phyloP scores from a whole-genome alignment of 495 filamentous ascomycete genomes.

The Jackrogersella multiformis region DNA sequence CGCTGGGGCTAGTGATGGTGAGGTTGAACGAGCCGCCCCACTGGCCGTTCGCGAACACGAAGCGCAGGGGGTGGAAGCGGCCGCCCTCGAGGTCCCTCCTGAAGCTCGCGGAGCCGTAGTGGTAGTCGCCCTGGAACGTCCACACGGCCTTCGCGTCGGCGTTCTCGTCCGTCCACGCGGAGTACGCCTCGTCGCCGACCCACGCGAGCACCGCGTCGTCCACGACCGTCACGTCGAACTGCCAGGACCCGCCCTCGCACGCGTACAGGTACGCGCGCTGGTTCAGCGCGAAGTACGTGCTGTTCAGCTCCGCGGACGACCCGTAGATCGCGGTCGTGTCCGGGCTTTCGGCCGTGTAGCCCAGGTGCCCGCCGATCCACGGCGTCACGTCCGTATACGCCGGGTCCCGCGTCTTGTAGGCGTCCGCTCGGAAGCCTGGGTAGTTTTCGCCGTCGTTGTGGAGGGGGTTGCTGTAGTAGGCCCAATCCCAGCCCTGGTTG shows the following conservation, averaged over 20 bases:
- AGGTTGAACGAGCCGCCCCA: conserved; percentile 19
- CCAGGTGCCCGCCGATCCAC: conserved; percentile 14
- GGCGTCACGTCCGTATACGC: conserved; percentile 18
- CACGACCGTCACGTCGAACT: conserved; percentile 29
- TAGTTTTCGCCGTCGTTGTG: conserved; percentile 31
- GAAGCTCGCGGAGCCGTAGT: conserved; percentile 27
- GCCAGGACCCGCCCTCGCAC: conserved; percentile 28
- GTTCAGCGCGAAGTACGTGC: conserved; percentile 32
- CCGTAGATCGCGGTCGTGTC: conserved; percentile 20
- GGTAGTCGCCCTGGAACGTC: conserved; percentile 18
- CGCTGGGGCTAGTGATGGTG: conserved; percentile 32
- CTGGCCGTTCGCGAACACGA: conserved; percentile 27
- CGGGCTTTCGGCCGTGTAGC: not conserved
- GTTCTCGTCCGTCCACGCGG: conserved; percentile 29
- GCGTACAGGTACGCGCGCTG: conserved; percentile 37
- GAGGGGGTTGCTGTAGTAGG: conserved; percentile 31
- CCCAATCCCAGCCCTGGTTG: conserved; percentile 30
- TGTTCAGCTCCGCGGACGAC: conserved; percentile 11
- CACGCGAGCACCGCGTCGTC: conserved; percentile 29
- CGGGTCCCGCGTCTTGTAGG: conserved; percentile 26
- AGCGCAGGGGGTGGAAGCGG: conserved; percentile 21
- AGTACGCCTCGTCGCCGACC: conserved; percentile 28
- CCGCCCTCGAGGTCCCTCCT: conserved; percentile 13
- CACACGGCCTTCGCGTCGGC: conserved; percentile 27
- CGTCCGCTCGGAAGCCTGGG: conserved; percentile 26